A percentile compares a stretch with the other conserved stretches of the same genome.
These are phyloP conservation scores for Saccharomyces paradoxus DNA, from an alignment of 805 yeast genomes.

Conservation along the genomic window DNA sequence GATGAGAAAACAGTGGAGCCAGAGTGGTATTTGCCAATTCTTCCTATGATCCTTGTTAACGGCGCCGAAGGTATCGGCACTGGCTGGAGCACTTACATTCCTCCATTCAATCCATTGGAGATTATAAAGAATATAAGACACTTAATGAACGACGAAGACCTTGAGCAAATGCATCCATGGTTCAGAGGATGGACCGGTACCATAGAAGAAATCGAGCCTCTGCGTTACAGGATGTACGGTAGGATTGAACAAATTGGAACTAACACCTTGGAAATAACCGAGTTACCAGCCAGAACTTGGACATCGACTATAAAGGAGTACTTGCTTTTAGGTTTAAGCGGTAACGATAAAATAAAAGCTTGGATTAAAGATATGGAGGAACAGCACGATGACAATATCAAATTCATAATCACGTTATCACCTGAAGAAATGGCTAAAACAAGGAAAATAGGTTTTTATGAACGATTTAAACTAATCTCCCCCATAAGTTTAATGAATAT, in stretches of 20 bases:
- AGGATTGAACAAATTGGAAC: constrained; percentile 72
- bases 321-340: constrained; percentile 61
- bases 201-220: constrained; percentile 54
- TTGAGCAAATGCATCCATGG: constrained; percentile 82
- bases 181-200: constrained; percentile 91
- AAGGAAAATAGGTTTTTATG: constrained; percentile 64
- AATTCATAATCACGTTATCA: constrained; percentile 66
- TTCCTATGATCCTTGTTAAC: constrained; percentile 91
- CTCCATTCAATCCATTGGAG: constrained; percentile 82
- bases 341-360: constrained; percentile 62
- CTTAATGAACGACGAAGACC: constrained; percentile 63
- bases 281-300: constrained; percentile 89
- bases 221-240: constrained; percentile 71
- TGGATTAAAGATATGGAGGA: constrained; percentile 96
- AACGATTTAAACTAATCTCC: constrained; percentile 70
- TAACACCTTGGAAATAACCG: constrained; percentile 78
- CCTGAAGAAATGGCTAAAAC: constrained; percentile 81
- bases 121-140: constrained; percentile 65
- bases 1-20: constrained; percentile 95
- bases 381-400: constrained; percentile 77
- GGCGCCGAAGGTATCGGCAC: constrained; percentile 98
- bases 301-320: constrained; percentile 83
- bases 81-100: constrained; percentile 95
- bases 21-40: constrained; percentile 86
- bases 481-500: constrained; percentile 70